Evolutionary conservation across 768 basidiomycete species (phyloP), one percentile per base, ranked within the genome.

Genomic region (Phylloporus sp.): DNA sequence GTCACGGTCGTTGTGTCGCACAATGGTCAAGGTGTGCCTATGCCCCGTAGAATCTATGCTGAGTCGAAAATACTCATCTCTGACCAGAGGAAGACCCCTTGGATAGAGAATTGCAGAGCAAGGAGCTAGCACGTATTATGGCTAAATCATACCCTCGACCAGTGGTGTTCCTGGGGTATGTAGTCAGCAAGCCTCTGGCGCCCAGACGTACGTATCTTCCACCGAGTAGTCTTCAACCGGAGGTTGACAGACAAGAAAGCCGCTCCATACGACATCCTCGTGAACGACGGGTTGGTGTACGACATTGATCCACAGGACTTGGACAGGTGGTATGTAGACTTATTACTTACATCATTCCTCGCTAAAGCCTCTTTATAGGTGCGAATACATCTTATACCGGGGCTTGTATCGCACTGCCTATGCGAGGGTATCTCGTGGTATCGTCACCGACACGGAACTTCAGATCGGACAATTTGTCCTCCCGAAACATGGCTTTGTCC

Each of bases 331-430:
- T 83, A 53, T 45, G 72, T 55, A 14, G 15, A 35, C 9, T 37
- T 36, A 0, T 38, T 41, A 17, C 17, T 24, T 14, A 18, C n/a
- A 31, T 17, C 14, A 2, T 15, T 0, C 9, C n/a, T 0, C 9
- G n/a, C 31, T 43, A 36, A 52, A 36, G 14, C 2, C 20, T 22
- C 6, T 3, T 38, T 6, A 14, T 48, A 85, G 88, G 87, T 95
- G 91, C 69, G 88, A 94, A 71, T 94, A 94, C 59, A 90, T 95
- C 40, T 68, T 90, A 21, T 94, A 90, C 62, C 79, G 90, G 10
- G 88, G 84, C 2, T 57, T 90, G 21, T 84, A 88, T 60, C 75
- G 86, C 15, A 88, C 86, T 3, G 71, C 82, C n/a, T 94, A 90
- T 60, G 90, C 85, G 0, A 78, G 91, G 15, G 65, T 95, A 15